phyloP scores from a whole-genome alignment of 768 basidiomycete species.

The Candolleomyces aberdarensis region DNA sequence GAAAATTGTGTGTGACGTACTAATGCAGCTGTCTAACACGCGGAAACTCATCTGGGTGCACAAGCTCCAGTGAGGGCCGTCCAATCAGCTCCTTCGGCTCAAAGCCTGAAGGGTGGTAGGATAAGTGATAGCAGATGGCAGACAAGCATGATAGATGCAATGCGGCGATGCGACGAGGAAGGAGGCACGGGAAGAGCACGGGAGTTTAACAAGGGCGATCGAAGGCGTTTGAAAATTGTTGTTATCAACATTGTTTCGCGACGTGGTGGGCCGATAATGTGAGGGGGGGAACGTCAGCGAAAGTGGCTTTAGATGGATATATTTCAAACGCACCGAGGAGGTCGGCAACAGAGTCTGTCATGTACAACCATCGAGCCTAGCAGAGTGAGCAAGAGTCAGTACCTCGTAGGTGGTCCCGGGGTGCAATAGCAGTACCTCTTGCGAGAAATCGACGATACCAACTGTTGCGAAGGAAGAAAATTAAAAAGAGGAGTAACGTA shows the following conservation, averaged over 20 bases:
- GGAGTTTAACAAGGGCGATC: too few species aligned
- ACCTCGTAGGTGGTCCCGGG: slow-evolving; percentile 1
- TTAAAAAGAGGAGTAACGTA: slow-evolving; percentile 4
- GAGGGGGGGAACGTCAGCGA: background rate
- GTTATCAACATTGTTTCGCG: too few species aligned
- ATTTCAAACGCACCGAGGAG: slow-evolving; percentile 46
- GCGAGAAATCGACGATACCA: slow-evolving; percentile 78
- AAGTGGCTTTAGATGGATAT: background rate
- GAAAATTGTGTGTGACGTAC: slow-evolving; percentile 33
- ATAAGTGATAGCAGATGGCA: background rate
- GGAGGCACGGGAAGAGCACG: background rate
- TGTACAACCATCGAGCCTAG: slow-evolving; percentile 65
- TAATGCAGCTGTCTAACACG: slow-evolving; percentile 69
- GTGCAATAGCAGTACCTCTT: slow-evolving; percentile 45
- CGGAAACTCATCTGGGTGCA: slow-evolving; percentile 76
- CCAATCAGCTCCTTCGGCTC: slow-evolving; percentile 73
- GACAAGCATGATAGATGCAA: background rate
- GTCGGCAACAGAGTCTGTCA: slow-evolving; percentile 64
- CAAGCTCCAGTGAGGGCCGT: slow-evolving; percentile 66
- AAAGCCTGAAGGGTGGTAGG: slow-evolving; percentile 46
- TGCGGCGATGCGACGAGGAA: background rate
- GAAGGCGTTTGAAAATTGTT: too few species aligned
- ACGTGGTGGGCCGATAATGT: background rate
- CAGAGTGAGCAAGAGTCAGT: background rate
- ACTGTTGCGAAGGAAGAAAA: slow-evolving; percentile 37